These are phyloP conservation scores for Rhodotorula sp. DNA, from an alignment of 1,284 basidiomycete genomes.

Conservation along the genomic window DNA sequence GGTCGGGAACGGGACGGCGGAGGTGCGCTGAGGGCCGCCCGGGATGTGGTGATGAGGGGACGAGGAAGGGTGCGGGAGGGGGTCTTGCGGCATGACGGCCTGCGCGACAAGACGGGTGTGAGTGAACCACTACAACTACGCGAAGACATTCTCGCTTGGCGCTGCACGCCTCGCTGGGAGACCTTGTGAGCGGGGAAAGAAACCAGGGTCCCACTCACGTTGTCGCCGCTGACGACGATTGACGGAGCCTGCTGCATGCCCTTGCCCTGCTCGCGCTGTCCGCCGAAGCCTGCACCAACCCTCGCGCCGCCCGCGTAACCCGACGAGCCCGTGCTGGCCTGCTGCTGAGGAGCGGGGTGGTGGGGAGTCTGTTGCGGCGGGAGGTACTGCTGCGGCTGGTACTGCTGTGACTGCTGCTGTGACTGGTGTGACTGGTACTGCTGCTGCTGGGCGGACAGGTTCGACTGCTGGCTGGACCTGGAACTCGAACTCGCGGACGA, in stretches of 20 bases:
- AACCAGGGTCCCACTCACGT: slow-evolving; percentile 35
- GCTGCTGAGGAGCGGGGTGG: slow-evolving; percentile 9
- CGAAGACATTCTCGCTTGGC: no score
- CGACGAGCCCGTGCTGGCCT: not conserved
- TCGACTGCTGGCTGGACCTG: not conserved
- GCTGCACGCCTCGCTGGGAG: no score
- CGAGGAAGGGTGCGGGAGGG: slow-evolving; percentile 55
- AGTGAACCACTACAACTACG: no score
- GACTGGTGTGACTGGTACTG: not conserved
- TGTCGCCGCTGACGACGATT: slow-evolving; percentile 78
- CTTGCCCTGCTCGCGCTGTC: slow-evolving; percentile 25
- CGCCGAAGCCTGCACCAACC: not conserved
- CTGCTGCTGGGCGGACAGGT: not conserved
- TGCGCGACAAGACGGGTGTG: not conserved
- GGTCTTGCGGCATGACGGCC: slow-evolving; percentile 64
- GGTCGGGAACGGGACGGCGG: slow-evolving; percentile 29
- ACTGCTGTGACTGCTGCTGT: not conserved
- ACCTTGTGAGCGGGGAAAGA: not conserved
- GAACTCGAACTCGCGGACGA: slow-evolving; percentile 5
- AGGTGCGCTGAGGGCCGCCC: slow-evolving; percentile 53
- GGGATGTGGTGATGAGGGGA: slow-evolving; percentile 58
- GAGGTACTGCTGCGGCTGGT: not conserved
- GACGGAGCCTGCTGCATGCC: slow-evolving; percentile 18
- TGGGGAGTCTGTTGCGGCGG: not conserved
- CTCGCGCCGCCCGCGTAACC: no score